phyloP scores from a whole-genome alignment of 2,329 filamentous ascomycete species.

The Colletotrichum navitas region DNA sequence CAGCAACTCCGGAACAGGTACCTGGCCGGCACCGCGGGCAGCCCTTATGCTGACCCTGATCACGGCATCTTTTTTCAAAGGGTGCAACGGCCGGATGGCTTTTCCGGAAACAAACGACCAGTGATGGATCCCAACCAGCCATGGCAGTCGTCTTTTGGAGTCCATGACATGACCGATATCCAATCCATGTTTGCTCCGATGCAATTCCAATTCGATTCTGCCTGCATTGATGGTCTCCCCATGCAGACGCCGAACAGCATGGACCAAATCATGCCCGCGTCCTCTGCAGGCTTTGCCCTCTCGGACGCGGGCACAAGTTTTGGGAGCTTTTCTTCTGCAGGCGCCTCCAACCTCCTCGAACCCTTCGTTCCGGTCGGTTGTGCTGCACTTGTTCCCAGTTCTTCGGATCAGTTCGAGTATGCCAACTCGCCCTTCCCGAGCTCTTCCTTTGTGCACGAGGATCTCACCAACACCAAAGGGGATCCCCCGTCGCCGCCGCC shows the following conservation, averaged over 20 bases:
- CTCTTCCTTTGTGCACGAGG: conserved; percentile 26
- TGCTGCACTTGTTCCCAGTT: conserved; percentile 15
- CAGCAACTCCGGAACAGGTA: conserved; percentile 42
- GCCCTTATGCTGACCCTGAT: conserved; percentile 39
- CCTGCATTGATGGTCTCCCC: conserved; percentile 24
- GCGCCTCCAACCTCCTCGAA: conserved; percentile 27
- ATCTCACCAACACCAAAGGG: conserved; percentile 17
- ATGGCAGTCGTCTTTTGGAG: conserved; percentile 21
- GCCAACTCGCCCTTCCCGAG: conserved; percentile 24
- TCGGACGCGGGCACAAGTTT: conserved; percentile 30
- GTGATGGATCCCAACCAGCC: conserved; percentile 29
- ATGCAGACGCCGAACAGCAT: conserved; percentile 13
- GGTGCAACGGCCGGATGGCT: conserved; percentile 26
- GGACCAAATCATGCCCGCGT: conserved; percentile 17
- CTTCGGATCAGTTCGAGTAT: conserved; percentile 32
- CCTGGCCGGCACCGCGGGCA: conserved; percentile 41
- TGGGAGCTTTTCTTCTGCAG: conserved; percentile 40
- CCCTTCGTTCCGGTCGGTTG: conserved; percentile 30
- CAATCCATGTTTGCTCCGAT: conserved; percentile 41
- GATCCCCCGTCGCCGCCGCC: conserved; percentile 23
- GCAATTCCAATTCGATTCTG: conserved; percentile 25
- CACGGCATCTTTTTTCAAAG: conserved; percentile 30
- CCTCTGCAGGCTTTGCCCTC: conserved; percentile 28
- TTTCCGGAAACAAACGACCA: conserved; percentile 29
- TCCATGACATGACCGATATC: conserved; percentile 26